Percentiles rank a stretch among this genome's conserved stretches.
phyloP scores from a whole-genome alignment of 2,329 filamentous ascomycete species.

The Pseudodiploospora longispora region DNA sequence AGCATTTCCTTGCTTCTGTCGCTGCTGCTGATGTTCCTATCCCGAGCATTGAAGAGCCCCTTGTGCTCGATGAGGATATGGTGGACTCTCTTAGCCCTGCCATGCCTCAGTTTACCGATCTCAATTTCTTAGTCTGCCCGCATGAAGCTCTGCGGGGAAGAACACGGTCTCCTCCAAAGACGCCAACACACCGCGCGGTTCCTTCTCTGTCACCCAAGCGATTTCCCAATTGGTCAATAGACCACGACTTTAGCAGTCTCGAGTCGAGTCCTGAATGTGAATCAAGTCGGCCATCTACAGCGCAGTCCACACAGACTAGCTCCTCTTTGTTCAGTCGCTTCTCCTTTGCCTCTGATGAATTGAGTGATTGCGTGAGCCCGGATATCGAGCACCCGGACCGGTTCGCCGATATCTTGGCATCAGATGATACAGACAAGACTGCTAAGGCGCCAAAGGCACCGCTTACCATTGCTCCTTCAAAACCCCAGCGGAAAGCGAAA shows the following conservation, averaged over 20 bases:
- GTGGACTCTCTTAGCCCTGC: conserved; percentile 24
- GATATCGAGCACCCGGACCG: conserved; percentile 26
- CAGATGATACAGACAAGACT: conserved; percentile 24
- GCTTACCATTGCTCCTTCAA: not conserved
- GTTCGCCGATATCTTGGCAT: conserved; percentile 16
- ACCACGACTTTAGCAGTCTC: conserved; percentile 47
- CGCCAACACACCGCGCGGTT: conserved; percentile 42
- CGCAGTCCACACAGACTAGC: conserved; percentile 51
- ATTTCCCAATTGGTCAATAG: conserved; percentile 52
- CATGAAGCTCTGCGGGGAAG: conserved; percentile 29
- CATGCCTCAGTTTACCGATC: conserved; percentile 26
- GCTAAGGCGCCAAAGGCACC: conserved; percentile 13
- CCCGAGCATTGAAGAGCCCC: conserved; percentile 54
- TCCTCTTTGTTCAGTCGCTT: conserved; percentile 49
- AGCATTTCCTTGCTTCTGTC: conserved; percentile 60
- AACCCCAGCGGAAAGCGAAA: conserved; percentile 25
- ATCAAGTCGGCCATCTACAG: conserved; percentile 52
- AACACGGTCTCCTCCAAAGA: conserved; percentile 49
- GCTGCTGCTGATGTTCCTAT: conserved; percentile 57
- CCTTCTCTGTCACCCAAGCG: conserved; percentile 36
- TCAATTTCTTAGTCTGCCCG: conserved; percentile 17
- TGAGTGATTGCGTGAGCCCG: conserved; percentile 43
- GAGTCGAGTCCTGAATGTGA: conserved; percentile 53
- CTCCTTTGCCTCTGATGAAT: conserved; percentile 49
- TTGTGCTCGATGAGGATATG: conserved; percentile 37